Percentiles rank a stretch among this genome's conserved stretches.
phyloP scores from a whole-genome alignment of 352 stramenopile genomes.

The Pythium diclinum region DNA sequence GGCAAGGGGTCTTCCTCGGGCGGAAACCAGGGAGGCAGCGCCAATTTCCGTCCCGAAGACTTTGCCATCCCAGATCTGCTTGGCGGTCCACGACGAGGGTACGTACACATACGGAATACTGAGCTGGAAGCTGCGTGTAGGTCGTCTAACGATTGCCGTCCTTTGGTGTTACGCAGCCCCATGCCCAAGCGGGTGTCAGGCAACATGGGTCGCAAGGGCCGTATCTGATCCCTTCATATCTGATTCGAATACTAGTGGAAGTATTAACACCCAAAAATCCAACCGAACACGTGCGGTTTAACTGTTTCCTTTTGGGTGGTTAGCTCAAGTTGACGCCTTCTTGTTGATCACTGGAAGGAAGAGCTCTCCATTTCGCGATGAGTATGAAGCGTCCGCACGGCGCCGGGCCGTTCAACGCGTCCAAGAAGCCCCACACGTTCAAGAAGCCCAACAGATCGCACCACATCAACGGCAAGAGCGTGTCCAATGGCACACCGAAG shows the following conservation, averaged over 20 bases:
- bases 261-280: slow-evolving; percentile 26
- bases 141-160: not conserved
- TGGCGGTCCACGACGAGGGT: slow-evolving; percentile 45
- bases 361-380: not conserved
- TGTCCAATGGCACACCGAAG: not conserved
- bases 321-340: not conserved
- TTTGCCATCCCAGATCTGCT: slow-evolving; percentile 43
- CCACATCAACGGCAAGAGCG: not conserved
- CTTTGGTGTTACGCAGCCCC: not conserved
- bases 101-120: not conserved
- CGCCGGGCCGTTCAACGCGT: slow-evolving; percentile 4
- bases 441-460: slow-evolving; percentile 16
- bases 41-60: slow-evolving; percentile 40
- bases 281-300: not conserved
- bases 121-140: not conserved
- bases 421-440: slow-evolving; percentile 16
- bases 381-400: slow-evolving; percentile 22
- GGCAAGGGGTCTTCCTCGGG: slow-evolving; percentile 27
- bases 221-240: slow-evolving; percentile 33
- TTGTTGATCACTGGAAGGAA: slow-evolving; percentile 3
- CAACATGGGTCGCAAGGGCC: slow-evolving; percentile 52
- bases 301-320: slow-evolving; percentile 10
- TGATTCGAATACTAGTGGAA: slow-evolving; percentile 17
- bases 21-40: slow-evolving; percentile 12
- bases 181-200: slow-evolving; percentile 30